phyloP scores from a whole-genome alignment of 176 grass and related monocot genomes.

The Saccharum spontaneum region DNA sequence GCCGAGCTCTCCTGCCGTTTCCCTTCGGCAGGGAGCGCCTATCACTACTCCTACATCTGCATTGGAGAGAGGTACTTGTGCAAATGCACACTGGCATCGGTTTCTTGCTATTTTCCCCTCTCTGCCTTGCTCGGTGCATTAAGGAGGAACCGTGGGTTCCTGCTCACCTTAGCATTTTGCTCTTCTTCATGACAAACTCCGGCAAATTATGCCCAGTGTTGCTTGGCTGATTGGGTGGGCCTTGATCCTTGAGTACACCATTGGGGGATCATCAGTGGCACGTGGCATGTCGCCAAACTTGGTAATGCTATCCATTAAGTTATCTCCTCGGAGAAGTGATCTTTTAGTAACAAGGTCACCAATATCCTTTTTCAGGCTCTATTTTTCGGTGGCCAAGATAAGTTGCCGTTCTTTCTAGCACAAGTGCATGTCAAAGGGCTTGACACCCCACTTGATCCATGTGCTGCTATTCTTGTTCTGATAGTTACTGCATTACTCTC shows the following conservation, averaged over 20 bases:
- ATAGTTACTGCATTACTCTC: slow-evolving; percentile 78
- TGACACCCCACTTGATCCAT: slow-evolving; percentile 69
- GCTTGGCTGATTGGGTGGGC: slow-evolving; percentile 98
- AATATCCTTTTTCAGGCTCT: slow-evolving; percentile 47
- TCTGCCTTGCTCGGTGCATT: background rate
- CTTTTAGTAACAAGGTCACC: background rate
- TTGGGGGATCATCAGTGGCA: slow-evolving; percentile 82
- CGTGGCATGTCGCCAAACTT: slow-evolving; percentile 89
- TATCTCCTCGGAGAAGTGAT: background rate
- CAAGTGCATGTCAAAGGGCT: slow-evolving; percentile 67
- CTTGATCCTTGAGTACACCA: slow-evolving; percentile 90
- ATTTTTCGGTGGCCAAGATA: slow-evolving; percentile 88
- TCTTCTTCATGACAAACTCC: slow-evolving; percentile 33
- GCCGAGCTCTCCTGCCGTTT: slow-evolving; percentile 91
- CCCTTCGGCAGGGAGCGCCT: slow-evolving; percentile 86
- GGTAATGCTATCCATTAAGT: slow-evolving; percentile 45
- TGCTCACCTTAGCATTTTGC: background rate
- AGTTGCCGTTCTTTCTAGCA: slow-evolving; percentile 69
- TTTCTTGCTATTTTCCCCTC: background rate
- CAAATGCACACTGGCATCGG: background rate
- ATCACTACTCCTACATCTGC: slow-evolving; percentile 94
- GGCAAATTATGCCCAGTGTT: slow-evolving; percentile 47
- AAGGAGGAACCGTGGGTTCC: background rate
- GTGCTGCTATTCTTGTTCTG: slow-evolving; percentile 90
- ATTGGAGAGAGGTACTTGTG: slow-evolving; percentile 78